Evolutionary conservation across 208 protist genomes (phyloP), one percentile per base, ranked within the genome.

Genomic region (Trypanosoma cruzi): DNA sequence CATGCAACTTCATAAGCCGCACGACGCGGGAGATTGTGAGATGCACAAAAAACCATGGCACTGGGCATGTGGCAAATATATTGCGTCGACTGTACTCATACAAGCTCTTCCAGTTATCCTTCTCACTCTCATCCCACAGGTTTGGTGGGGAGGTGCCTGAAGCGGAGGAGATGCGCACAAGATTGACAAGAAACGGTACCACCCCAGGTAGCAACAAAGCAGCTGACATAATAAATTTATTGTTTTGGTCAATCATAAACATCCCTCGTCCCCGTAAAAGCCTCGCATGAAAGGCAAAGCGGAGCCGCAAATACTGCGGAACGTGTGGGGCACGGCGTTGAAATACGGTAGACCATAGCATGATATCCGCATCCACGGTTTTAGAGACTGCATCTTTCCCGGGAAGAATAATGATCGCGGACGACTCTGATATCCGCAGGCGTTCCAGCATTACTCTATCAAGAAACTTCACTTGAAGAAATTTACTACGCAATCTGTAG

Each of bases 51-150:
- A 77, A 75, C 65, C 65, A 61, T 14, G 90, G 90, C 29, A 92
- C 80, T 1, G 72, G 65, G 59, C 76, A 91, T 20, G 76, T 85
- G 53, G 80, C 86, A 68, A 96, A 82, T 0, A 88, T 80, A 61
- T 92, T 88, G 42, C 86, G 81, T 29, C 88, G 67, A 49, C 84
- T 91, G 76, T 93, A 93, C 66, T 92, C 84, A 71, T 96, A 96
- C 65, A 85, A 78, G 26, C 58, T 71, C 65, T 89, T 84, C 88
- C 90, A 96, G 70, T 94, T 83, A 42, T 85, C 61, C 37, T 90
- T 78, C 29, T 82, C 71, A 28, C 75, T 67, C 42, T 81, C 66
- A 4, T 65, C 77, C 87, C 86, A 93, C 28, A 92, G 59, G 22
- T 73, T 58, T 18, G 75, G 49, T 36, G 86, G 81, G 55, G 88